Percentiles rank a stretch among this genome's conserved stretches.
phyloP scores from a whole-genome alignment of 352 stramenopile species.

The Globisporangium nagaii region DNA sequence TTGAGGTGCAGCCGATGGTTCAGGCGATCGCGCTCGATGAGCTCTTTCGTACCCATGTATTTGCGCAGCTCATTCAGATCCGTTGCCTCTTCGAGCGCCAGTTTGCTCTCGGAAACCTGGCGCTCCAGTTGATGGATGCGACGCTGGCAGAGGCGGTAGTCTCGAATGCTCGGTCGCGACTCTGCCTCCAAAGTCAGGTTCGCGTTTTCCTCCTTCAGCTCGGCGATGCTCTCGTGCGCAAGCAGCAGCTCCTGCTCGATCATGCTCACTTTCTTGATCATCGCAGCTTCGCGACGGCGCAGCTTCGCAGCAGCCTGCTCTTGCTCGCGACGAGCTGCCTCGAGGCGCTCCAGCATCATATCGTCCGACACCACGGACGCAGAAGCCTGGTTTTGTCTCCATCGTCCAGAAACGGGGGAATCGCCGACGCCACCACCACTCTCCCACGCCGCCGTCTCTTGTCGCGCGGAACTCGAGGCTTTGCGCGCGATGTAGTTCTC shows the following conservation, averaged over 20 bases:
- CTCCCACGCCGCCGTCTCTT: slow-evolving; percentile 3
- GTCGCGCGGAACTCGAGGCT: neutral
- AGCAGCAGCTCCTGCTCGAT: slow-evolving; percentile 70
- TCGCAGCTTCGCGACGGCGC: slow-evolving; percentile 54
- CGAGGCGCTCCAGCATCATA: slow-evolving; percentile 68
- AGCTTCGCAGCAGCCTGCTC: slow-evolving; percentile 56
- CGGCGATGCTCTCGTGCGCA: slow-evolving; percentile 52
- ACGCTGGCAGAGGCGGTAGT: slow-evolving; percentile 67
- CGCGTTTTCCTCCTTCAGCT: slow-evolving; percentile 78
- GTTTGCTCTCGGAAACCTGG: slow-evolving; percentile 66
- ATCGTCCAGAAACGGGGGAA: neutral
- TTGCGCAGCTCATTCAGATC: slow-evolving; percentile 74
- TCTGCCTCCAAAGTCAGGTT: slow-evolving; percentile 73
- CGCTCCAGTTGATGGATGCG: slow-evolving; percentile 74
- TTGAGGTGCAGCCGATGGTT: slow-evolving; percentile 81
- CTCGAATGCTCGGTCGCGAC: slow-evolving; percentile 76
- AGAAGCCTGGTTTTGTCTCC: neutral
- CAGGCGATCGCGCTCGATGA: slow-evolving; percentile 69
- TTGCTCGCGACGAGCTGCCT: slow-evolving; percentile 67
- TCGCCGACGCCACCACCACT: slow-evolving; percentile 18
- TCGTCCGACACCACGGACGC: slow-evolving; percentile 47
- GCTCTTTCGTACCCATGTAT: slow-evolving; percentile 78
- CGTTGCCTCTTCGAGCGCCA: slow-evolving; percentile 67
- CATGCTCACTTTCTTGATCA: slow-evolving; percentile 72
- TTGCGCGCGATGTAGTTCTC: slow-evolving; percentile 62